Percentiles rank a stretch among this genome's conserved stretches.
phyloP scores from a whole-genome alignment of 495 filamentous ascomycete genomes.

The Trichoderma erinaceum region DNA sequence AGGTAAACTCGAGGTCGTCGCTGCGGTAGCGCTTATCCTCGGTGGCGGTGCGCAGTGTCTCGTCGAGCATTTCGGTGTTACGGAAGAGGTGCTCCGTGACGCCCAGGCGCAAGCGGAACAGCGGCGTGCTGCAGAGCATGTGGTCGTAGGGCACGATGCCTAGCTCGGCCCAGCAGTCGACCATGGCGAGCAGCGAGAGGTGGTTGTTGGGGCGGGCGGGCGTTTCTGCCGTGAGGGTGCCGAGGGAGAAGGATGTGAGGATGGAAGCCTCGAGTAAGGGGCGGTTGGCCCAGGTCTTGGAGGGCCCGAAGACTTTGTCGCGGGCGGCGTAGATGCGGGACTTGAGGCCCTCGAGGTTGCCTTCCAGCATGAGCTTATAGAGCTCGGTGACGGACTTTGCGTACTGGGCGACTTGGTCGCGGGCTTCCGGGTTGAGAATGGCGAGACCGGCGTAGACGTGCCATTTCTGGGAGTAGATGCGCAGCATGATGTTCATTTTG shows the following conservation, averaged over 20 bases:
- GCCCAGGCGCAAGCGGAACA: slow-evolving; percentile 96
- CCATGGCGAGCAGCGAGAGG: slow-evolving; percentile 90
- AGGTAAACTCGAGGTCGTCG: slow-evolving; percentile 95
- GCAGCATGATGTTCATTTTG: slow-evolving; percentile 95
- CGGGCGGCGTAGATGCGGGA: slow-evolving; percentile 71
- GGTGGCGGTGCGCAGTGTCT: slow-evolving; percentile 76
- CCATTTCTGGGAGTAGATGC: slow-evolving; percentile 98
- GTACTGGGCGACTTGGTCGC: slow-evolving; percentile 89
- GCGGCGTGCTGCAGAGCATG: slow-evolving; percentile 97
- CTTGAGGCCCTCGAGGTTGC: slow-evolving; percentile 72
- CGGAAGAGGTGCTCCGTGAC: slow-evolving; percentile 97
- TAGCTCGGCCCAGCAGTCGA: slow-evolving; percentile 93
- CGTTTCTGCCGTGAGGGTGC: slow-evolving; percentile 36
- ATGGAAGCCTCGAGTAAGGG: slow-evolving; percentile 74
- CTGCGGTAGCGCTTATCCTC: slow-evolving; percentile 80
- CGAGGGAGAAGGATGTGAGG: slow-evolving; percentile 77
- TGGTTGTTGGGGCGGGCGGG: slow-evolving; percentile 73
- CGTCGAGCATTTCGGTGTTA: slow-evolving; percentile 74
- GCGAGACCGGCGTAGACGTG: slow-evolving; percentile 97
- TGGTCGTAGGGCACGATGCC: slow-evolving; percentile 96
- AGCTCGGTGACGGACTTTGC: slow-evolving; percentile 87
- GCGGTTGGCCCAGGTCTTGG: slow-evolving; percentile 42
- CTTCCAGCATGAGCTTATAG: slow-evolving; percentile 91
- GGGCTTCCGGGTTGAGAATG: slow-evolving; percentile 88
- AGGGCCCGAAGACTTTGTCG: slow-evolving; percentile 65